These are phyloP conservation scores for Xerocomellus dryophilus DNA, from an alignment of 768 basidiomycete species.

Conservation along the genomic window DNA sequence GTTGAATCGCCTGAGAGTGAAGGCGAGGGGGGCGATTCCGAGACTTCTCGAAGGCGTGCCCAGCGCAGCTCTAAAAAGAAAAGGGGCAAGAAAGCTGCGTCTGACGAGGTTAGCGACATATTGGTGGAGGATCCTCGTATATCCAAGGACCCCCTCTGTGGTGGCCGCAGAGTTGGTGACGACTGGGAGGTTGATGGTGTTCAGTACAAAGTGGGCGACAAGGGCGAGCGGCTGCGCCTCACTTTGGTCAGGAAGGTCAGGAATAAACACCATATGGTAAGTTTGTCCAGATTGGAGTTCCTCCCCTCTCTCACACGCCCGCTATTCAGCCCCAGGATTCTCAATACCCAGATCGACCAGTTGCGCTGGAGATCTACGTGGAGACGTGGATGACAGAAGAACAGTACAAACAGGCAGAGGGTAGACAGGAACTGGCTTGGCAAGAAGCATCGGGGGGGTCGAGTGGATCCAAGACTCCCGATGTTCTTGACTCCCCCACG, in stretches of 20 bases:
- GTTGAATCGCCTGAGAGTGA: slow-evolving; percentile 42
- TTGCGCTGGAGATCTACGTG: slow-evolving; percentile 68
- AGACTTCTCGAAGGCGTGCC: slow-evolving; percentile 6
- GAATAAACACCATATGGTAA: slow-evolving; percentile 71
- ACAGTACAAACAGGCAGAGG: slow-evolving; percentile 64
- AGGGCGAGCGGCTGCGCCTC: slow-evolving; percentile 67
- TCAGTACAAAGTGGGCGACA: slow-evolving; percentile 65
- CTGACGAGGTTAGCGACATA: slow-evolving; percentile 44
- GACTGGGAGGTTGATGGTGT: slow-evolving; percentile 74
- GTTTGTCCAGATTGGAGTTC: slow-evolving; percentile 19
- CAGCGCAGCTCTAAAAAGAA: slow-evolving; percentile 44
- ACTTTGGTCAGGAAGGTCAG: slow-evolving; percentile 69
- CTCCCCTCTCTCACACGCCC: slow-evolving; percentile 5
- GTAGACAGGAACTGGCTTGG: slow-evolving; percentile 60
- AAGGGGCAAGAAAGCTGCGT: slow-evolving; percentile 45
- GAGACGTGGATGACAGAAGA: slow-evolving; percentile 78
- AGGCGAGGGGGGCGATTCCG: slow-evolving; percentile 14
- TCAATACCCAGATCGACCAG: slow-evolving; percentile 68
- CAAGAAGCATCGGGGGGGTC: slow-evolving; percentile 52
- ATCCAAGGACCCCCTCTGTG: slow-evolving; percentile 51
- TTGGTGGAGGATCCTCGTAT: slow-evolving; percentile 47
- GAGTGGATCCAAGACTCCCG: slow-evolving; percentile 43
- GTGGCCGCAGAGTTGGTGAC: slow-evolving; percentile 62
- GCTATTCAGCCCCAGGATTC: slow-evolving; percentile 68
- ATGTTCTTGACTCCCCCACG: slow-evolving; percentile 37